Evolutionary conservation across 371 early-diverging fungal genomes (phyloP), one percentile per base, ranked within the genome.

Genomic region (Mortierella sp.): DNA sequence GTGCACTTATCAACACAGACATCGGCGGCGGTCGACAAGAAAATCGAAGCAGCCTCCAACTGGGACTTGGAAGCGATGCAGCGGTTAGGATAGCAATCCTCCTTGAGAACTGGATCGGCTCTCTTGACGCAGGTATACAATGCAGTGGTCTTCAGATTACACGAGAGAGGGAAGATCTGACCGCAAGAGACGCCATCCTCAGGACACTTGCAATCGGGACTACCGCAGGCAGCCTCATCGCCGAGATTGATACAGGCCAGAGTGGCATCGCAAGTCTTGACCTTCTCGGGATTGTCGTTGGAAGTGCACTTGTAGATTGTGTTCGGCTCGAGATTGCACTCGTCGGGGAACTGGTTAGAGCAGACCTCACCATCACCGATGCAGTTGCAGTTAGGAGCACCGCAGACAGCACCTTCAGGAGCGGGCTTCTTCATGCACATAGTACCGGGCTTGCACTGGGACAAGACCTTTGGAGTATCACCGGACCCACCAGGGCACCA

Each of bases 401-500:
- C 68, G 45, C 74, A 74, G 16, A 39, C 39, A 19, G 64, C 66
- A 14, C 64, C 70, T 0, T 29, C 37, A 24, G 55, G 52, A 3
- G 7, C 5, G 10, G 43, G 70, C 22, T 10, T 44, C 50, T 63
- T 63, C 31, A 6, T 63, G 52, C 75, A 74, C 19, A 43, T 45
- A 14, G 44, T 64, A 39, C 69, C 65, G 13, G 75, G 66, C 0
- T 53, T 29, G 26, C 73, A 73, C 26, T 40, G 43, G 2, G 16
- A 1, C n/a, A 67, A 45, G n/a, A 52, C 34, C 39, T 55, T 65
- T 1, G 64, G 64, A 19, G 14, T 19, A 41, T 64, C 37, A 10
- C 65, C 69, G 29, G 22, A 19, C 2, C 68, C 75, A 31, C 63
- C 67, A 43, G 75, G 69, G 41, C 75, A 74, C 37, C 39, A 7